A percentile compares a stretch with the other conserved stretches of the same genome.
These are phyloP conservation scores for Trypanosoma lewisi DNA, from an alignment of 208 protist species.

Conservation along the genomic window DNA sequence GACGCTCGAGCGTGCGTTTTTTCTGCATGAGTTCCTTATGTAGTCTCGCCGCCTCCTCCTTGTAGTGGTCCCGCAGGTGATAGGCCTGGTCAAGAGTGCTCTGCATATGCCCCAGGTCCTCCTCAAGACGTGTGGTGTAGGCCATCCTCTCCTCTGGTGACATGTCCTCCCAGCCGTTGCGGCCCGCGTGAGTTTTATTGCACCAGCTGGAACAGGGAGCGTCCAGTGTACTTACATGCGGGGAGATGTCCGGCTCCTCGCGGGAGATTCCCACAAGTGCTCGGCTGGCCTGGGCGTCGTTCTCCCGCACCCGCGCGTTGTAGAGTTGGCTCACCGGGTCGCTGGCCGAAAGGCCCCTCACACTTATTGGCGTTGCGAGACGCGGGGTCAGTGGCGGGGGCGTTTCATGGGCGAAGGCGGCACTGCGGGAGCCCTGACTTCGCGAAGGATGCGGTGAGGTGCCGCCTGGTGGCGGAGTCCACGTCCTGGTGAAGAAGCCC, in stretches of 20 bases:
- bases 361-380: conserved; percentile 20
- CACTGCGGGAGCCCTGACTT: not conserved
- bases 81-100: conserved; percentile 43
- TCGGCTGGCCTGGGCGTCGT: conserved; percentile 2
- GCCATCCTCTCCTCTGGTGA: conserved; percentile 47
- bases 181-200: not conserved
- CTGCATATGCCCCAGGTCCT: conserved; percentile 32
- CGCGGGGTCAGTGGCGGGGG: conserved; percentile 17
- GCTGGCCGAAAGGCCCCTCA: conserved; percentile 14
- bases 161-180: conserved; percentile 24
- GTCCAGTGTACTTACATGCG: conserved; percentile 17
- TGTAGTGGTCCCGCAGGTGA: conserved; percentile 54
- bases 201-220: not conserved
- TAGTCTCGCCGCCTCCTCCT: conserved; percentile 53
- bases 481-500: conserved; percentile 29
- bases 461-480: conserved; percentile 22
- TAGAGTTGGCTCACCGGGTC: not conserved
- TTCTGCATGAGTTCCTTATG: conserved; percentile 46
- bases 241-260: conserved; percentile 16
- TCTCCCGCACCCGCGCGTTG: not conserved
- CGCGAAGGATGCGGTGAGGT: not conserved
- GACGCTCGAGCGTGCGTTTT: conserved; percentile 32
- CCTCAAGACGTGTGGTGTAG: conserved; percentile 47
- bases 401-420: not conserved
- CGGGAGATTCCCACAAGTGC: conserved; percentile 27